phyloP scores from a whole-genome alignment of 1,284 basidiomycete species.

The Melanopsichium pennsylvanicum region DNA sequence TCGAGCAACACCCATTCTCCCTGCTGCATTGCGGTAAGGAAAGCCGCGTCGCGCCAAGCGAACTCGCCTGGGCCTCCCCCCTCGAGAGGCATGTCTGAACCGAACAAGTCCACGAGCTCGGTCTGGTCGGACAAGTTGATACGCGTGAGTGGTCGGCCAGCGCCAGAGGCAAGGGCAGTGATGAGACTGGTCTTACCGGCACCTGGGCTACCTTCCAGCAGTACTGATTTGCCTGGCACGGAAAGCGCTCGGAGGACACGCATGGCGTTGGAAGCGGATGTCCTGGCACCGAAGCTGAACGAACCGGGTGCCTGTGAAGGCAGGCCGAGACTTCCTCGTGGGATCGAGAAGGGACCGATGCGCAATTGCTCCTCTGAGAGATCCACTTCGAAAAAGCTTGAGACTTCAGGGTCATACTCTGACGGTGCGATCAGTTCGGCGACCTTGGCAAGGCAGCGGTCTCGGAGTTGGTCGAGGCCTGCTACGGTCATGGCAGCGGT shows the following conservation, averaged over 20 bases:
- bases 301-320: conserved; percentile 8
- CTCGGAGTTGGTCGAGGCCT: conserved; percentile 78
- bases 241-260: conserved; percentile 90
- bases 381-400: conserved; percentile 68
- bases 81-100: conserved; percentile 93
- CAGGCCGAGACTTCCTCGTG: conserved; percentile 70
- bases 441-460: conserved; percentile 39
- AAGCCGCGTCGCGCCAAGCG: conserved; percentile 96
- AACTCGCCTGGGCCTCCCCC: conserved; percentile 91
- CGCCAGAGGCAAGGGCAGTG: conserved; percentile 81
- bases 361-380: conserved; percentile 68
- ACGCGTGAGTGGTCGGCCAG: conserved; percentile 84
- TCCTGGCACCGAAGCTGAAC: conserved; percentile 89
- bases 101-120: conserved; percentile 94
- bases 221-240: conserved; percentile 81
- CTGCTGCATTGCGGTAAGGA: conserved; percentile 81
- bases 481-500: conserved; percentile 67
- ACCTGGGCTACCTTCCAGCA: conserved; percentile 96
- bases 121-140: conserved; percentile 99
- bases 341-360: conserved; percentile 80
- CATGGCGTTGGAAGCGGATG: conserved; percentile 86
- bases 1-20: conserved; percentile 92
- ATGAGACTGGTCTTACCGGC: conserved; percentile 99
- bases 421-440: conserved; percentile 66
- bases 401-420: conserved; percentile 26